These are phyloP conservation scores for Dysphania ambrosioides DNA, from an alignment of 148 eudicot species.

Conservation along the genomic window DNA sequence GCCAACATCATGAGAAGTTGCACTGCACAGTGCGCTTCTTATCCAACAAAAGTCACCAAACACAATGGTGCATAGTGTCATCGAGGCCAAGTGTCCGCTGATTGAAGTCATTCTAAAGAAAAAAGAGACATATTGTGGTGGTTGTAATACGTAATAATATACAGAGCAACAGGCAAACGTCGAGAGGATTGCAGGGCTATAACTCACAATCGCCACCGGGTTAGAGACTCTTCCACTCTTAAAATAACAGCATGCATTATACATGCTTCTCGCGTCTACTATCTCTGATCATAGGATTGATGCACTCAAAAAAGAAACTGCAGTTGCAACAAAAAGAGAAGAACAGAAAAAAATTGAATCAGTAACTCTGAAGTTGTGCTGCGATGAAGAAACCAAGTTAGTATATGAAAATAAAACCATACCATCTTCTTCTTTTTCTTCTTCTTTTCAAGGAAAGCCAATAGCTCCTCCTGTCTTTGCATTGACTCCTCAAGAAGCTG, in stretches of 20 bases:
- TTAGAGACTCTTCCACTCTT: constrained; percentile 12
- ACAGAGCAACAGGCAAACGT: constrained; percentile 19
- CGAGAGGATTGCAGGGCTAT: constrained; percentile 14
- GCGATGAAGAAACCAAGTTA: neutral
- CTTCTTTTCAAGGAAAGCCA: constrained; percentile 75
- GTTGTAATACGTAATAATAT: constrained; percentile 6
- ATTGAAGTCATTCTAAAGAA: constrained; percentile 5
- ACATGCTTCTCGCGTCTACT: constrained; percentile 24
- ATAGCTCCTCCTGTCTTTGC: constrained; percentile 54
- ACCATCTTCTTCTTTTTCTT: constrained; percentile 89
- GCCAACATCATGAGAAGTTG: constrained; percentile 5
- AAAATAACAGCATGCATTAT: constrained; percentile 11
- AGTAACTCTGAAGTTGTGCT: neutral
- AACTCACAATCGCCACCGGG: constrained; percentile 28
- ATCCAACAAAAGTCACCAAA: constrained; percentile 9
- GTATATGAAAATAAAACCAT: constrained; percentile 1
- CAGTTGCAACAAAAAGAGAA: constrained; percentile 18
- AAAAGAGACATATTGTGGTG: neutral
- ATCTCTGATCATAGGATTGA: constrained; percentile 15
- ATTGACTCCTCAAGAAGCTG: constrained; percentile 79
- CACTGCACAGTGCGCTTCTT: neutral
- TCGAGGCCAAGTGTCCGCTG: neutral
- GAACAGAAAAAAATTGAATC: neutral
- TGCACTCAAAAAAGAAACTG: constrained; percentile 39
- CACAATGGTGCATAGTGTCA: constrained; percentile 9